Conservation (phyloP, 306 rosid genomes). For the Dalbergia cochinchinensis region DNA sequence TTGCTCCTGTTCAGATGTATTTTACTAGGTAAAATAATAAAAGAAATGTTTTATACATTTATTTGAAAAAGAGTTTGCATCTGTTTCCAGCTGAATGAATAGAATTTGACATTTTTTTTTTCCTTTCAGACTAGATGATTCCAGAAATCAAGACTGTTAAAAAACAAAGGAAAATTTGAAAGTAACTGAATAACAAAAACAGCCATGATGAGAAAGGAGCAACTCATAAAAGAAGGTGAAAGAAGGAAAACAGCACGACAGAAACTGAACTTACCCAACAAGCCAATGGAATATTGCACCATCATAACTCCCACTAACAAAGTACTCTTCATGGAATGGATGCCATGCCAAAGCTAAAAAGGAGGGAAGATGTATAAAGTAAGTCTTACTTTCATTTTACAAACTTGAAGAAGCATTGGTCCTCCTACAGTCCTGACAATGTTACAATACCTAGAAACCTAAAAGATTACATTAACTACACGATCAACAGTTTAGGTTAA, state of each 20-base stretch:
- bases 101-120: background rate
- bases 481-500: conserved; percentile 7
- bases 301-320: conserved; percentile 96
- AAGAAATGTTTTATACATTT: background rate
- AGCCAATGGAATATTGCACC: conserved; percentile 99
- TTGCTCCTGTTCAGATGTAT: conserved; percentile 19
- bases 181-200: conserved; percentile 27
- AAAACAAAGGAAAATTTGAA: conserved; percentile 22
- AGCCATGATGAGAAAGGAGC: conserved; percentile 23
- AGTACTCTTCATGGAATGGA: conserved; percentile 98
- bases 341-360: conserved; percentile 93
- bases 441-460: conserved; percentile 23
- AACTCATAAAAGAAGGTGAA: conserved; percentile 22
- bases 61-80: conserved; percentile 8
- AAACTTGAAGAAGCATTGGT: conserved; percentile 42
- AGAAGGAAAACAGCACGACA: conserved; percentile 26
- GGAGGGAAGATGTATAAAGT: conserved; percentile 39
- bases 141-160: conserved; percentile 4
- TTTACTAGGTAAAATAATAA: background rate
- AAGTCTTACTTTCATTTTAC: conserved; percentile 35
- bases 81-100: conserved; percentile 7
- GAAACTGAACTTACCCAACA: conserved; percentile 77
- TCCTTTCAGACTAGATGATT: conserved; percentile 27
- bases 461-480: conserved; percentile 8
- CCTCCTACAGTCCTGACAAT: conserved; percentile 5